These are phyloP conservation scores for Russula sp. DNA, from an alignment of 768 basidiomycete species.

Conservation along the genomic window DNA sequence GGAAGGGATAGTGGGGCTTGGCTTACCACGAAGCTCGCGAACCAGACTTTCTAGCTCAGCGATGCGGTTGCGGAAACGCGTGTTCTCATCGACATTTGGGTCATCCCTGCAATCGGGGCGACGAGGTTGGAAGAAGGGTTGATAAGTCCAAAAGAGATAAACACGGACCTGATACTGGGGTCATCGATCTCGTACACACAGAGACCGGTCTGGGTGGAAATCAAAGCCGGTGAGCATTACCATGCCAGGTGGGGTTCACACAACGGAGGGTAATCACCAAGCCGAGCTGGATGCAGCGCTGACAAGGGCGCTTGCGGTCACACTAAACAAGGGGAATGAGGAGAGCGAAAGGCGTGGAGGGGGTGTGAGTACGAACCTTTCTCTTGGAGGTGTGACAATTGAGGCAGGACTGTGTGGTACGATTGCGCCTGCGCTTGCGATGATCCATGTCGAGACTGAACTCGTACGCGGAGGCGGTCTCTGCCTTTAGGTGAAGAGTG, in stretches of 20 bases:
- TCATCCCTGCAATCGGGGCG: slow-evolving; percentile 54
- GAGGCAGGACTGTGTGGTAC: slow-evolving; percentile 81
- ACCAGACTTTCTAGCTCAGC: slow-evolving; percentile 92
- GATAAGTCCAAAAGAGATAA: slow-evolving; percentile 2
- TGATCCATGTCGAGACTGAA: slow-evolving; percentile 68
- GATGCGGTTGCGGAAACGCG: slow-evolving; percentile 78
- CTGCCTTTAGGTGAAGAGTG: slow-evolving; percentile 42
- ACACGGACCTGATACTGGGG: slow-evolving; percentile 62
- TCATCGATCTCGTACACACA: slow-evolving; percentile 96
- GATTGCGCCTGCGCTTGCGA: slow-evolving; percentile 81
- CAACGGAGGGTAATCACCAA: slow-evolving; percentile 43
- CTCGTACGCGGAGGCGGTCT: slow-evolving; percentile 16
- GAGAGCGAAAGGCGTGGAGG: slow-evolving; percentile 8
- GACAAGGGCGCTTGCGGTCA: slow-evolving; percentile 87
- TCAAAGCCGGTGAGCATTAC: background rate
- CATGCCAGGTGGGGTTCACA: slow-evolving; percentile 15
- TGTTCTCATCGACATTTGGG: slow-evolving; percentile 81
- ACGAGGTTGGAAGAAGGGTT: background rate
- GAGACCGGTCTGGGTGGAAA: slow-evolving; percentile 64
- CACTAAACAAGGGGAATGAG: slow-evolving; percentile 45
- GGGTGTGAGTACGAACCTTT: slow-evolving; percentile 49
- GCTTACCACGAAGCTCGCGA: slow-evolving; percentile 72
- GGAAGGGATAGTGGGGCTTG: background rate
- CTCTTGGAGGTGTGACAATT: slow-evolving; percentile 94
- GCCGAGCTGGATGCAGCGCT: slow-evolving; percentile 84